These are phyloP conservation scores for Candida saitoana DNA, from an alignment of 805 yeast genomes.

Conservation along the genomic window DNA sequence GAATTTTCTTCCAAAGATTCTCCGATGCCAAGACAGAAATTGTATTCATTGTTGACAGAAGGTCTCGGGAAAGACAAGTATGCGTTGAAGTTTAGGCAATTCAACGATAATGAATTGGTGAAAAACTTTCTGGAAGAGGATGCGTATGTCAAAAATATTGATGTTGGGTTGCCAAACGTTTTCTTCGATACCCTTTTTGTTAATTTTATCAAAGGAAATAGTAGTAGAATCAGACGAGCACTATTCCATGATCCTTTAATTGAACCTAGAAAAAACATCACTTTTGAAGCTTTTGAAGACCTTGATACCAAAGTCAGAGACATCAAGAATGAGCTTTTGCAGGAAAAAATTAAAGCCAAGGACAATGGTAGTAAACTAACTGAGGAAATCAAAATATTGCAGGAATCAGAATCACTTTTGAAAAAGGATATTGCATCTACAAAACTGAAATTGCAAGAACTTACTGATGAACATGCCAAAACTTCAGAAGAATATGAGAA, in stretches of 20 bases:
- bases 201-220: conserved; percentile 63
- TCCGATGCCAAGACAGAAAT: conserved; percentile 55
- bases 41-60: conserved; percentile 59
- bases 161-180: conserved; percentile 83
- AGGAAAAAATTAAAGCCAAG: conserved; percentile 16
- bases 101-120: conserved; percentile 57
- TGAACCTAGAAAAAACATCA: conserved; percentile 65
- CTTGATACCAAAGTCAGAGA: conserved; percentile 34
- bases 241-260: conserved; percentile 67
- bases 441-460: conserved; percentile 15
- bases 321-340: conserved; percentile 20
- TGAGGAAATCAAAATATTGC: conserved; percentile 15
- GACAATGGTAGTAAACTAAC: conserved; percentile 18
- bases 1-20: conserved; percentile 68
- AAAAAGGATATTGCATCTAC: conserved; percentile 10
- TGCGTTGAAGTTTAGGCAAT: conserved; percentile 64
- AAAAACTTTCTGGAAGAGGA: conserved; percentile 50
- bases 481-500: conserved; percentile 17
- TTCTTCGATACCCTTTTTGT: conserved; percentile 67
- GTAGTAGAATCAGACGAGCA: conserved; percentile 61
- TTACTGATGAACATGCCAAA: conserved; percentile 17
- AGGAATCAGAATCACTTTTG: conserved; percentile 12
- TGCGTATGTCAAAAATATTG: conserved; percentile 56
- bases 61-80: conserved; percentile 82
- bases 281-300: conserved; percentile 56